phyloP scores from a whole-genome alignment of 31 red algal species.

The Asparagopsis taxiformis region DNA sequence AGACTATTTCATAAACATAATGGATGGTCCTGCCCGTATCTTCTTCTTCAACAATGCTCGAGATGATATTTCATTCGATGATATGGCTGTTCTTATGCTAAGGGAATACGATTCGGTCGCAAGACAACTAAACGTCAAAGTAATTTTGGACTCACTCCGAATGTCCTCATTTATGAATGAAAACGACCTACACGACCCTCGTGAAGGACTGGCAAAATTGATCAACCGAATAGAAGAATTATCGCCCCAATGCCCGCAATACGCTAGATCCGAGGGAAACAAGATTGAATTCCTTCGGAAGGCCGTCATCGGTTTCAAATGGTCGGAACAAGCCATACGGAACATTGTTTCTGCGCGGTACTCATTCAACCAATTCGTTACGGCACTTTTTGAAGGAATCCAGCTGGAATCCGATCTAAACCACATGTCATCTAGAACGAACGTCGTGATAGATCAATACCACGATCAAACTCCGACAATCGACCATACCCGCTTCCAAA shows the following conservation, averaged over 20 bases:
- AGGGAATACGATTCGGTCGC: constrained; percentile 2
- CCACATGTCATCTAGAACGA: neutral
- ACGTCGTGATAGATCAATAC: neutral
- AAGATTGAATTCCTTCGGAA: constrained; percentile 13
- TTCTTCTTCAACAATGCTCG: constrained; percentile 8
- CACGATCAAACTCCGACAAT: neutral
- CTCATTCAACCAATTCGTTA: neutral
- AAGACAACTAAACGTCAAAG: neutral
- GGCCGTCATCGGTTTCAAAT: constrained; percentile 13
- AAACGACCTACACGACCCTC: neutral
- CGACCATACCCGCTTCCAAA: neutral
- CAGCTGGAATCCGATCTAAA: neutral
- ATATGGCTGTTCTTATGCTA: constrained; percentile 3
- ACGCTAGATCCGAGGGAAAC: constrained; percentile 3
- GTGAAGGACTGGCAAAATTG: constrained; percentile 4
- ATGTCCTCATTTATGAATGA: neutral
- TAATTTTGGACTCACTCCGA: neutral
- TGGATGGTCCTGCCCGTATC: constrained; percentile 4
- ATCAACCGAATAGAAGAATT: neutral
- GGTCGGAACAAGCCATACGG: neutral
- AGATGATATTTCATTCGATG: neutral
- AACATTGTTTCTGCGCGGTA: constrained; percentile 16
- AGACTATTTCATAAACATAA: constrained; percentile 6
- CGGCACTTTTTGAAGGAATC: neutral
- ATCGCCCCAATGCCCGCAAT: neutral